These are phyloP conservation scores for Quercus variabilis DNA, from an alignment of 306 rosid genomes.

Conservation along the genomic window DNA sequence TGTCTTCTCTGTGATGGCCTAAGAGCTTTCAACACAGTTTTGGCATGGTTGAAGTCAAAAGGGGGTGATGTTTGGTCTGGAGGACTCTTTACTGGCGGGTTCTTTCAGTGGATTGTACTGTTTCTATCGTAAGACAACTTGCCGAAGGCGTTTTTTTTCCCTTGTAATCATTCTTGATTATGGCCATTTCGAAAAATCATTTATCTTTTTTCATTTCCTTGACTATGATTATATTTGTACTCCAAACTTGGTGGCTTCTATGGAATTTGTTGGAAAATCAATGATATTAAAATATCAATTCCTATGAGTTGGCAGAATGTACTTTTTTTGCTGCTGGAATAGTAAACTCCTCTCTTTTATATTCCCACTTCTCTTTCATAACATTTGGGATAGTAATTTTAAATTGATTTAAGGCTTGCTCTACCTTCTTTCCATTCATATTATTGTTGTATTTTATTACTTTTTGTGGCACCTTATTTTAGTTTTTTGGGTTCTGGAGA, in stretches of 20 bases:
- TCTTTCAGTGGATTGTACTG: conserved; percentile 94
- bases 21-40: conserved; percentile 72
- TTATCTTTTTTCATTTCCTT: conserved; percentile 15
- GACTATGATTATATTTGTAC: conserved; percentile 53
- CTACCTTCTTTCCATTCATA: conserved; percentile 18
- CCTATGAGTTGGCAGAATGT: conserved; percentile 2
- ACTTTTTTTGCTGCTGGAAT: conserved; percentile 11
- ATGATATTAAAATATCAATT: conserved; percentile 27
- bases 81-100: conserved; percentile 64
- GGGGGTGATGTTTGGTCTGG: conserved; percentile 59
- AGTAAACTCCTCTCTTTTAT: background rate
- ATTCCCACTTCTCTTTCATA: background rate
- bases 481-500: conserved; percentile 52
- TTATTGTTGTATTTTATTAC: conserved; percentile 8
- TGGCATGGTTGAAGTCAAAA: conserved; percentile 63
- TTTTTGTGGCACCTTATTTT: conserved; percentile 31
- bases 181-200: conserved; percentile 31
- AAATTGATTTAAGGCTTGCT: background rate
- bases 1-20: conserved; percentile 74
- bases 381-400: conserved; percentile 11
- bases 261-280: conserved; percentile 35
- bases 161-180: conserved; percentile 57
- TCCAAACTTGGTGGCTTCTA: conserved; percentile 44
- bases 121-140: conserved; percentile 99
- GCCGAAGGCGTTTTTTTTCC: conserved; percentile 73